These are phyloP conservation scores for Phytophthora citrophthora DNA, from an alignment of 352 stramenopile genomes.

Conservation along the genomic window DNA sequence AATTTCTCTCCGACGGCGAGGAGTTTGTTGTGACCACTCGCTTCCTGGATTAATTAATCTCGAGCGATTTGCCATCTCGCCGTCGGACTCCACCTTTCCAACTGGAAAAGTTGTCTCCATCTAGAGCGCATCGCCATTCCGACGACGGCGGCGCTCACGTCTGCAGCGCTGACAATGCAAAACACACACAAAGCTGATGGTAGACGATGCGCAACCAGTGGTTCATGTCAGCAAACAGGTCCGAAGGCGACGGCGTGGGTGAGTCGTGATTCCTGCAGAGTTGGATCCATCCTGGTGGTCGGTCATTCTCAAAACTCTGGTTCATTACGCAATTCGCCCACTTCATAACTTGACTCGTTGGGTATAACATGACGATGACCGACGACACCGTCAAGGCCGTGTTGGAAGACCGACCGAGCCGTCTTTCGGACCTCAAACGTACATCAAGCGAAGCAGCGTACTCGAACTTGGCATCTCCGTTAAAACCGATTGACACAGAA, in stretches of 20 bases:
- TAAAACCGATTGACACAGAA: constrained; percentile 19
- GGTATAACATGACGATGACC: constrained; percentile 20
- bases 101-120: constrained; percentile 4
- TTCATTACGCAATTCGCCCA: constrained; percentile 25
- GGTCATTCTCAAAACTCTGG: not conserved
- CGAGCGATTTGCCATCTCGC: constrained; percentile 10
- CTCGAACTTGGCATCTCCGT: constrained; percentile 24
- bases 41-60: constrained; percentile 23
- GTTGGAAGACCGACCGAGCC: constrained; percentile 24
- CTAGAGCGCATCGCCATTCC: constrained; percentile 10
- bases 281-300: constrained; percentile 14
- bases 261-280: not conserved
- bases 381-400: constrained; percentile 27
- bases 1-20: constrained; percentile 23
- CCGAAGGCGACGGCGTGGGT: constrained; percentile 15
- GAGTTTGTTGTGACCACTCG: constrained; percentile 2
- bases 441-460: constrained; percentile 20
- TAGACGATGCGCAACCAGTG: constrained; percentile 7
- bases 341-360: constrained; percentile 9
- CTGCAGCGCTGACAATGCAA: constrained; percentile 8
- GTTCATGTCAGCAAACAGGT: constrained; percentile 24
- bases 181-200: not conserved
- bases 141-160: constrained; percentile 16
- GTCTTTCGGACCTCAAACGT: constrained; percentile 17
- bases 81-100: constrained; percentile 2